Base-by-base conservation (phyloP, 345 rosid genomes). In the Citrus trifoliata region DNA sequence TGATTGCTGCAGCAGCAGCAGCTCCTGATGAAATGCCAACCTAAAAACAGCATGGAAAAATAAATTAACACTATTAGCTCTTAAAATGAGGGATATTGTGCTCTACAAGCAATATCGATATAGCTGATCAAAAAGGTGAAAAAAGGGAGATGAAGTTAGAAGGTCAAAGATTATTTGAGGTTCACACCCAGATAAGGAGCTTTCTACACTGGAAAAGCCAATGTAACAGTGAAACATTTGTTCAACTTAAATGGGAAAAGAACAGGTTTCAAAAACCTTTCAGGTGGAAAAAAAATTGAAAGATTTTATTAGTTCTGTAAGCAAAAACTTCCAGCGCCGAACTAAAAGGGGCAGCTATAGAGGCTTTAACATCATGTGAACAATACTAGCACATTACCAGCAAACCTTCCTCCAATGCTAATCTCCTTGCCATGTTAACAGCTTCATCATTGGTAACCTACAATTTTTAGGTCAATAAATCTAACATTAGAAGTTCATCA, bases 1-100 rank as follows among this genome's bases (percentile, higher is more conserved):
- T 82, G 63, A 91, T 82, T 9, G 99, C 97, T 21, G 98, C 98
- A n/a, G 90, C 97, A 71, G 98, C 95, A 14, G 98, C 98, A 0
- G 98, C 98, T 85, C 98, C 98, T 56, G 98, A 93, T 61, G 98
- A 95, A 48, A 95, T 93, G 22, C 98, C 98, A 40, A 93, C 98
- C 98, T 93, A 81, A 42, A 74, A n/a, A 35, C 59, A 79, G 60
- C 30, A 33, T 18, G 28, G 68, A 37, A 62, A 28, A 46, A 9
- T 37, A 32, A 71, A 48, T 78, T 56, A 30, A 28, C 53, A 38
- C 12, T 65, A 35, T n/a, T 27, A 63, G 58, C 64, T 28, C 46
- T 37, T 40, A n/a, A 69, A 28, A 78, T 1, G n/a, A 64, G 69
- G 24, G 8, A 8, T 25, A 22, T 56, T 24, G 6, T 58, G 62